Evolutionary conservation across 176 grass and related monocot species (phyloP).

Genomic region (Bolboschoenus planiculmis): DNA sequence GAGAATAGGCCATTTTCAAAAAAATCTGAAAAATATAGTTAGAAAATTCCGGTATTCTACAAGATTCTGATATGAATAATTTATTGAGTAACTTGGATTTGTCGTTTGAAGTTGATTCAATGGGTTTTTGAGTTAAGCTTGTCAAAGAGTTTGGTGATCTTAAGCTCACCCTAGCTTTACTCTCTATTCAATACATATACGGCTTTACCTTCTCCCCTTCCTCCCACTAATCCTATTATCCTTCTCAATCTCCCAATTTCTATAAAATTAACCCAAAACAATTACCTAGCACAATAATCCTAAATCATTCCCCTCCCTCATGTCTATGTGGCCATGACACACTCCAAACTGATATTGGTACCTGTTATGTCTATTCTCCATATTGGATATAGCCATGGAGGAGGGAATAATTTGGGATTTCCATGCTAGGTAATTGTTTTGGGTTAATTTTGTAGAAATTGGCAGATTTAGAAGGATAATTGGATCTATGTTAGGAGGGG

Average conservation of each 20-base stretch:
- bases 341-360: not conserved
- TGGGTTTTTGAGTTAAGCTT: no score
- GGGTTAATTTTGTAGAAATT: not conserved
- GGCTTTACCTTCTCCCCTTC: not conserved
- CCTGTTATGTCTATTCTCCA: not conserved
- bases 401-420: not conserved
- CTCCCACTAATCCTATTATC: not conserved
- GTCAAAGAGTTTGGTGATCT: no score
- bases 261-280: not conserved
- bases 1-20: no score
- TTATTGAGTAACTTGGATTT: no score
- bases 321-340: not conserved
- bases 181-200: no score
- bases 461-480: not conserved
- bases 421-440: not conserved
- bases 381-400: not conserved
- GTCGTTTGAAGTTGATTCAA: no score
- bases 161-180: no score
- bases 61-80: no score
- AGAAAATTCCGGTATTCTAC: no score
- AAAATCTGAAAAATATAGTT: no score
- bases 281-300: not conserved
- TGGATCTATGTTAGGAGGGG: not conserved
- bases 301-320: not conserved
- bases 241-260: not conserved